Percentiles rank a stretch among this genome's conserved stretches.
Conservation (phyloP, 768 basidiomycete species). For the Gloeopeniophorella convolvens region DNA sequence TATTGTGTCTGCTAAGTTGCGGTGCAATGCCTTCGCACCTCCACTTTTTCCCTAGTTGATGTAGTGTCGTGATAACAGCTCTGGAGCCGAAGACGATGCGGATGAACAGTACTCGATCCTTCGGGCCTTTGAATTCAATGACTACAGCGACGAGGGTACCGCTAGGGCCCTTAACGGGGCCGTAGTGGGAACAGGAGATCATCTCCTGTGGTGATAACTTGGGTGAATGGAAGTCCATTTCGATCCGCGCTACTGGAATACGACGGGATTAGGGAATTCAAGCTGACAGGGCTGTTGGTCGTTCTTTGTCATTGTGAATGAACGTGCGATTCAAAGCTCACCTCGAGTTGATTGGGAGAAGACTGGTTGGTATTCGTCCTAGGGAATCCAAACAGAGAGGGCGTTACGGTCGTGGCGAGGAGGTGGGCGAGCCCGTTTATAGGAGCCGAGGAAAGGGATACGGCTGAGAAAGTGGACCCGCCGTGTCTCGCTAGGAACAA, state of each 20-base stretch:
- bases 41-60: constrained; percentile 48
- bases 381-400: background rate
- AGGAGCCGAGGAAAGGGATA: background rate
- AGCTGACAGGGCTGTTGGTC: too few relatives aligned
- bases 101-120: constrained; percentile 50
- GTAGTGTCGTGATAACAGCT: constrained; percentile 62
- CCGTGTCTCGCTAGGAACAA: background rate
- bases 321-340: background rate
- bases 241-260: too few relatives aligned
- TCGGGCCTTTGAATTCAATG: constrained; percentile 43
- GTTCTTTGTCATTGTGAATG: too few relatives aligned
- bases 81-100: constrained; percentile 69
- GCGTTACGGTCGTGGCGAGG: background rate
- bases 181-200: constrained; percentile 32
- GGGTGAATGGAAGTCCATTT: too few relatives aligned
- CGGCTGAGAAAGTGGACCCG: background rate
- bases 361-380: background rate
- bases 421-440: background rate
- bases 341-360: background rate
- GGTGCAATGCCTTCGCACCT: constrained; percentile 62
- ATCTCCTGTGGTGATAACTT: background rate
- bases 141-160: constrained; percentile 60
- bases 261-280: too few relatives aligned
- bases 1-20: constrained; percentile 36
- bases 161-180: constrained; percentile 55